Conservation (phyloP, 2,329 filamentous ascomycete genomes). For the Phoma sp. region DNA sequence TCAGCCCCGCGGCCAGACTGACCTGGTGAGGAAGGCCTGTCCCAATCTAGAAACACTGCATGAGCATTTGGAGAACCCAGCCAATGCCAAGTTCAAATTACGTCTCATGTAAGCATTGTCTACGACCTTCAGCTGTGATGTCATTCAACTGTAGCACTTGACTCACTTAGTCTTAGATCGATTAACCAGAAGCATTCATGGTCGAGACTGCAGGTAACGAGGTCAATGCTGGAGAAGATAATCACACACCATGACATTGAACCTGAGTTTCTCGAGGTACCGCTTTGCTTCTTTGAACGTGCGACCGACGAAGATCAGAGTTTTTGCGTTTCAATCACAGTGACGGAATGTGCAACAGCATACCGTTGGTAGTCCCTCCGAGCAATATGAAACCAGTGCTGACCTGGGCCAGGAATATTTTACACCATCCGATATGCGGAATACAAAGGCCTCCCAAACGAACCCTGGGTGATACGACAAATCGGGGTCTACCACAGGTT, state of each 20-base stretch:
- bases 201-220: neutral
- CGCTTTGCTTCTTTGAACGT: neutral
- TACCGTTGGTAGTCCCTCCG: too few relatives aligned
- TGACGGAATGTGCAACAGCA: neutral
- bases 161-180: neutral
- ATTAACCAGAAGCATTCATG: neutral
- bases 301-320: neutral
- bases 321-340: neutral
- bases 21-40: too few relatives aligned
- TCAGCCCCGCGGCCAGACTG: too few relatives aligned
- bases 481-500: neutral
- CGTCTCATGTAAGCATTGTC: neutral
- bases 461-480: neutral
- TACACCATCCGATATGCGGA: neutral
- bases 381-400: too few relatives aligned
- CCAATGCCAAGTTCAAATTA: neutral
- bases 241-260: neutral
- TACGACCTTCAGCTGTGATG: neutral
- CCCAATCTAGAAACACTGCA: neutral
- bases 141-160: neutral
- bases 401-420: neutral
- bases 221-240: neutral
- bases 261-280: neutral
- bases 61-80: neutral
- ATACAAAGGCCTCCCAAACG: neutral